These are phyloP conservation scores for Cercospora sojina DNA, from an alignment of 2,329 filamentous ascomycete species.

Conservation along the genomic window DNA sequence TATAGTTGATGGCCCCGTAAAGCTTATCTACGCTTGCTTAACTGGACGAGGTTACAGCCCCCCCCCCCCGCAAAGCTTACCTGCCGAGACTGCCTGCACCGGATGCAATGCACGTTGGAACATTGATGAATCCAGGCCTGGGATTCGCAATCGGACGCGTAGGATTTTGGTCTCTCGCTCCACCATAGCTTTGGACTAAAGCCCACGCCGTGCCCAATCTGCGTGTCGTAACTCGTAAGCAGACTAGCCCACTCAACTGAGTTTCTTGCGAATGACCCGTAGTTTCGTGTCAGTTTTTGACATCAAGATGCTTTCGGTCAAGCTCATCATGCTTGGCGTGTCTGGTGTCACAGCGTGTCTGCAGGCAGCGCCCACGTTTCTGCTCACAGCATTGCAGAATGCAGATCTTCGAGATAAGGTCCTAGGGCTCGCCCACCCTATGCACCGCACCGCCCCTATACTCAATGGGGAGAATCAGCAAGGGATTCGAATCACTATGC, in stretches of 20 bases:
- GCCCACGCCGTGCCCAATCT: not conserved
- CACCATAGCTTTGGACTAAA: not conserved
- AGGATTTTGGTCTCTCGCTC: not conserved
- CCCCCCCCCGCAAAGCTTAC: not conserved
- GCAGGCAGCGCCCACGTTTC: not conserved
- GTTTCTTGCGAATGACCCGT: not conserved
- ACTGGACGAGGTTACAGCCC: not conserved
- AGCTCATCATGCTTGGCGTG: not conserved
- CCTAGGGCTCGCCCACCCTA: not conserved
- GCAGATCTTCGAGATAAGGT: not conserved
- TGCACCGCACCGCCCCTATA: not conserved
- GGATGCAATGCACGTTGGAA: not conserved
- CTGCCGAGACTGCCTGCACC: not conserved
- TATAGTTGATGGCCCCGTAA: not conserved
- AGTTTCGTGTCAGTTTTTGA: not conserved
- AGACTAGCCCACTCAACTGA: not conserved
- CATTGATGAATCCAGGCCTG: not conserved
- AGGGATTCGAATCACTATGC: not conserved
- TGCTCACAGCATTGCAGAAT: not conserved
- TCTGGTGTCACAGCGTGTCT: not conserved
- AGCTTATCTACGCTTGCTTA: not conserved
- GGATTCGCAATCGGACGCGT: not conserved
- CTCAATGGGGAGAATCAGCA: not conserved
- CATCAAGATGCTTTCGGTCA: not conserved
- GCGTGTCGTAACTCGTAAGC: not conserved